phyloP scores from a whole-genome alignment of 1,284 basidiomycete species.

The Cronartium quercuum region DNA sequence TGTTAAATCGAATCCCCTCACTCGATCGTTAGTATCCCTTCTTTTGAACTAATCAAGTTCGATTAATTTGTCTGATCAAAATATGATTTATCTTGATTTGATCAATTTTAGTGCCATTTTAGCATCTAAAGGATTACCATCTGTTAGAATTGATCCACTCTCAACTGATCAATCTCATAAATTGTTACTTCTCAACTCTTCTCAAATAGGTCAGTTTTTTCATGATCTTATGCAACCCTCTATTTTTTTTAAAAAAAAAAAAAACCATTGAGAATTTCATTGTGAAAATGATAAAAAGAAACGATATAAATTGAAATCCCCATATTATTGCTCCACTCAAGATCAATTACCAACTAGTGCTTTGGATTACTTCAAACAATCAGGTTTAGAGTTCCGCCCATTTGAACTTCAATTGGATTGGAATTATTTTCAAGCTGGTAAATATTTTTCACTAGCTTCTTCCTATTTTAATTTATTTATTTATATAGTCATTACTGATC shows the following conservation, averaged over 20 bases:
- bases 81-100: not conserved
- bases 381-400: not conserved
- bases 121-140: constrained; percentile 17
- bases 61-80: not conserved
- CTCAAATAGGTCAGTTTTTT: not conserved
- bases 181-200: constrained; percentile 27
- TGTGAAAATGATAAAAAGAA: too few species aligned
- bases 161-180: constrained; percentile 14
- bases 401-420: constrained; percentile 5
- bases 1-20: constrained; percentile 16
- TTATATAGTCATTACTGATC: not conserved
- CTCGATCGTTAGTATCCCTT: not conserved
- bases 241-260: not conserved
- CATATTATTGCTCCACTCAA: not conserved
- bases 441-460: not conserved
- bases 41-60: not conserved
- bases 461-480: not conserved
- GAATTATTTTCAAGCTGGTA: constrained; percentile 34
- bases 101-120: constrained; percentile 4
- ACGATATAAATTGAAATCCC: too few species aligned
- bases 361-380: not conserved
- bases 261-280: not conserved
- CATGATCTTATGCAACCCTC: not conserved
- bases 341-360: constrained; percentile 7
- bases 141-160: constrained; percentile 24